Evolutionary conservation across 257 asterid species (phyloP).

Genomic region (Solanum stenotomum): DNA sequence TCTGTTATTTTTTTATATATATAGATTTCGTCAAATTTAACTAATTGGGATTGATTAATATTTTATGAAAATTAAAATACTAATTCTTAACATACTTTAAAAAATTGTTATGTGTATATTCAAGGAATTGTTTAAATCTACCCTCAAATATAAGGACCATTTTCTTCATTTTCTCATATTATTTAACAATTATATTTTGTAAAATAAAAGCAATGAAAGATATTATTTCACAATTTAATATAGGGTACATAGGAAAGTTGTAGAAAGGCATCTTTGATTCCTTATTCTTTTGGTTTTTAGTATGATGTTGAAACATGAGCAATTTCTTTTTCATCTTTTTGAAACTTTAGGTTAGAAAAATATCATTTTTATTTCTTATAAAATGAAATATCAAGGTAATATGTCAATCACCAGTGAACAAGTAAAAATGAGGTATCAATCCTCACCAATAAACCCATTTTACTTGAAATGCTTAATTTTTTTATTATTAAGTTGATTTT

Average conservation of each 20-base stretch:
- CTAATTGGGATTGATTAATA: neutral
- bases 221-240: neutral
- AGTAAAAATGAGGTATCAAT: neutral
- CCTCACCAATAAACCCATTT: neutral
- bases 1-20: neutral
- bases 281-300: neutral
- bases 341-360: neutral
- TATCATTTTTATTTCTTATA: neutral
- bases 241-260: neutral
- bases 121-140: neutral
- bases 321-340: neutral
- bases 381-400: neutral
- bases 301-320: neutral
- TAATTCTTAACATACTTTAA: neutral
- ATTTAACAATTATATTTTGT: neutral
- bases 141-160: neutral
- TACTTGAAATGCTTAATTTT: neutral
- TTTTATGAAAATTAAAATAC: neutral
- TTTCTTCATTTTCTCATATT: neutral
- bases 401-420: neutral
- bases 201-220: neutral
- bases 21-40: neutral
- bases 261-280: neutral
- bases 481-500: neutral
- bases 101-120: neutral